Percentiles rank a stretch among this genome's conserved stretches.
Evolutionary conservation across 106 monocot species (phyloP).

Genomic region (Allium fistulosum): DNA sequence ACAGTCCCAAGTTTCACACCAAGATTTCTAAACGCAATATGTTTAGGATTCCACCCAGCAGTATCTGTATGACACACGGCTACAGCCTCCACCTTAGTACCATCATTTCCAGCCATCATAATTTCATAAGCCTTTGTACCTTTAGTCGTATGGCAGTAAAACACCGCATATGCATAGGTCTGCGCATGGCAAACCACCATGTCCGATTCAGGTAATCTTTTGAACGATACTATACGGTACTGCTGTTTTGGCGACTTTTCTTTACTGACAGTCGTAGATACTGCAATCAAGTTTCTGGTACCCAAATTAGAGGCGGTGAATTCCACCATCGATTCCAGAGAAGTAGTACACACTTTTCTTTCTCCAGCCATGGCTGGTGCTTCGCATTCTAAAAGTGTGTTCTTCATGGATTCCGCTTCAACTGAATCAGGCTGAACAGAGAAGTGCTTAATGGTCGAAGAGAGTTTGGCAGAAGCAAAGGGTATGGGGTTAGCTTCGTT

Average conservation of each 20-base stretch:
- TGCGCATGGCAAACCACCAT: constrained; percentile 46
- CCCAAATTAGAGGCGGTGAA: constrained; percentile 28
- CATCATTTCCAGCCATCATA: constrained; percentile 25
- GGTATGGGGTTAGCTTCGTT: constrained; percentile 32
- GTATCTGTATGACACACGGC: constrained; percentile 60
- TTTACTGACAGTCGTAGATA: neutral
- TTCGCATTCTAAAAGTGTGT: constrained; percentile 44
- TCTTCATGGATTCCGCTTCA: constrained; percentile 17
- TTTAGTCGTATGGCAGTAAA: constrained; percentile 47
- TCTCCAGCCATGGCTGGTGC: constrained; percentile 17
- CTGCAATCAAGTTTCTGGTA: constrained; percentile 4
- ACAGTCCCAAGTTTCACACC: constrained; percentile 45
- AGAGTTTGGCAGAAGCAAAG: constrained; percentile 40
- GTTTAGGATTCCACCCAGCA: constrained; percentile 28
- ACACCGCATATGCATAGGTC: constrained; percentile 50
- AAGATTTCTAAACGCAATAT: constrained; percentile 51
- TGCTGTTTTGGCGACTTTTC: constrained; percentile 11
- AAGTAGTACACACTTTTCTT: constrained; percentile 52
- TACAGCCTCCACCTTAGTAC: constrained; percentile 39
- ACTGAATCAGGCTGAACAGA: constrained; percentile 27
- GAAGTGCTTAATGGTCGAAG: constrained; percentile 28
- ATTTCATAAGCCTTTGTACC: constrained; percentile 22
- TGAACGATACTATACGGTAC: constrained; percentile 14
- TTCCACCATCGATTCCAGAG: constrained; percentile 86
- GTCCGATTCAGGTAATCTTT: constrained; percentile 8